Base-by-base conservation (phyloP, 495 filamentous ascomycete genomes). In the Friedmanniomyces simplex region DNA sequence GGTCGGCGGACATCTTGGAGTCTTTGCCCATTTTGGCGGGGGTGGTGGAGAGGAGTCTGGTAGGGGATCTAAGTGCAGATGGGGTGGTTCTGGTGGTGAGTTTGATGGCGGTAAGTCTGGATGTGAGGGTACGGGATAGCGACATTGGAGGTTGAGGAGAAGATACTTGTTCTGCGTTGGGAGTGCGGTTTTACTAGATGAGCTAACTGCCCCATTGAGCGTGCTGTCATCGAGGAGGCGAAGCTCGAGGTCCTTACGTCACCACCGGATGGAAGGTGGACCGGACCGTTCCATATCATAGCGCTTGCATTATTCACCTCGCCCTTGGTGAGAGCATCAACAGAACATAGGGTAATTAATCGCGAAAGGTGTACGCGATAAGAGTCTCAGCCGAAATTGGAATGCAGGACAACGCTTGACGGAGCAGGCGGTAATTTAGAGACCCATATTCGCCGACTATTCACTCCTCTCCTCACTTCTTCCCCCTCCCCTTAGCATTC, bases 401-500 rank as follows among this genome's bases (percentile, higher is more conserved):
- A 32, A 32, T n/a, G 28, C 28, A 32, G 28, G 4, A 32, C 28
- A 32, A 32, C 10, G 28, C 28, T 32, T 10, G 28, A 3, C 28
- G 28, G 28, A 32, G 10, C 28, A 32, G 28, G 28, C 10, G 28
- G 28, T 10, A 32, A 10, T n/a, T n/a, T 32, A 32, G 4, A 32
- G 28, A 32, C 10, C 3, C 28, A 32, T 4, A 3, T 32, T 3
- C 28, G 28, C 28, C 10, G 4, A 32, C 3, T 3, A 3, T 3
- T 10, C 28, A 4, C 28, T 3, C 4, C 3, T 10, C 28, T 43
- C 4, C 30, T 56, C 37, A 63, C 57, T 62, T 74, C 71, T 54
- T 68, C 50, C 61, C 76, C 45, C 67, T 63, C 20, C 62, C 67
- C 51, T 69, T 70, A 0, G 76, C 80, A 68, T 88, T 95, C 70